These are phyloP conservation scores for Colletotrichum abscissum DNA, from an alignment of 2,329 filamentous ascomycete species.

Conservation along the genomic window DNA sequence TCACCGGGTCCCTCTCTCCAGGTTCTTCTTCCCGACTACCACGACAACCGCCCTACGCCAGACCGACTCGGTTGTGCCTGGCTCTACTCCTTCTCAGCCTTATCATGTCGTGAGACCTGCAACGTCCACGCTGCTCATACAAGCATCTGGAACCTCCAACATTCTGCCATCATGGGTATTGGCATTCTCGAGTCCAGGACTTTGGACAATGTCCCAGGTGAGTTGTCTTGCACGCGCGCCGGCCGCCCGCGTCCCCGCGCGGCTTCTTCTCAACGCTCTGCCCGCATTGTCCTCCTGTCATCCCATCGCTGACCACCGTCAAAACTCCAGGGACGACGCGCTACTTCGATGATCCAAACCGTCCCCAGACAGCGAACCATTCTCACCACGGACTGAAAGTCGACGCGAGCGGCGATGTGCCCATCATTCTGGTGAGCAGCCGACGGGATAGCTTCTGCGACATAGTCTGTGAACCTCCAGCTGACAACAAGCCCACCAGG, in stretches of 20 bases:
- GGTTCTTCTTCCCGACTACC: background rate
- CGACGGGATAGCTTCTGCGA: background rate
- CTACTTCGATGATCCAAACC: conserved; percentile 71
- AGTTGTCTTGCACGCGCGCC: conserved; percentile 21
- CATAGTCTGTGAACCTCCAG: background rate
- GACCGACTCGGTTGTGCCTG: background rate
- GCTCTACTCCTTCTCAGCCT: background rate
- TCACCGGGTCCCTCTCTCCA: background rate
- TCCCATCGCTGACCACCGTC: conserved; percentile 11
- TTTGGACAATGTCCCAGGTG: conserved; percentile 80
- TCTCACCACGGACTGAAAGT: conserved; percentile 71
- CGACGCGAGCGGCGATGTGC: conserved; percentile 72
- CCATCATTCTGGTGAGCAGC: conserved; percentile 77
- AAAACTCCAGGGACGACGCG: conserved; percentile 64
- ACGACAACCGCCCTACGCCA: background rate
- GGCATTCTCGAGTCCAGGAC: conserved; percentile 77
- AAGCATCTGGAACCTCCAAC: background rate
- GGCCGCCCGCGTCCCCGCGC: background rate
- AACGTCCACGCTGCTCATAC: background rate
- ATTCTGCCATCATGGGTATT: conserved; percentile 67
- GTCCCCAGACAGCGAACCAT: conserved; percentile 55
- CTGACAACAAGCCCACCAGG: conserved; percentile 43
- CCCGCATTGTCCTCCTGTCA: conserved; percentile 19
- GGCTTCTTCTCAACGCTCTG: background rate
- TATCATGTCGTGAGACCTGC: conserved; percentile 11